These are phyloP conservation scores for Cercospora sp. DNA, from an alignment of 2,329 filamentous ascomycete species.

Conservation along the genomic window DNA sequence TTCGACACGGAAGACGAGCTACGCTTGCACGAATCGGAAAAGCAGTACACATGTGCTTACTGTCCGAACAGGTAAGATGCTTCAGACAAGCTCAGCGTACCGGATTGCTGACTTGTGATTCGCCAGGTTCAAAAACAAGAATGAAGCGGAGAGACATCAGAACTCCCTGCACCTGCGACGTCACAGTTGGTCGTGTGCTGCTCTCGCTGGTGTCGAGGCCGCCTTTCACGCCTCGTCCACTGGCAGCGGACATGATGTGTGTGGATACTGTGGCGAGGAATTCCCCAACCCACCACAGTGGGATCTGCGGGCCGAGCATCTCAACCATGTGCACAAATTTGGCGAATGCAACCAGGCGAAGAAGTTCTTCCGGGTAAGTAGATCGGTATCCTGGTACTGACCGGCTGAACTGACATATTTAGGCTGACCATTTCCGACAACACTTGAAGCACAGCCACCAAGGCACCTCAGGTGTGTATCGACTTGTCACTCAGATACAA, in stretches of 20 bases:
- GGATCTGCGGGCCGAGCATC: constrained; percentile 80
- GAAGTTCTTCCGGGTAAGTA: constrained; percentile 77
- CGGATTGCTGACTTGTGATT: constrained; percentile 3
- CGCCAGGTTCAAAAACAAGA: constrained; percentile 89
- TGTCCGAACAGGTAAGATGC: constrained; percentile 70
- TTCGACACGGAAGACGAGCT: constrained; percentile 84
- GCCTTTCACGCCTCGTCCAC: constrained; percentile 81
- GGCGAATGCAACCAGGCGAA: constrained; percentile 97
- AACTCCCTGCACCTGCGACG: constrained; percentile 90
- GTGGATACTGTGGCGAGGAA: constrained; percentile 94
- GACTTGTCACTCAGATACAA: neutral
- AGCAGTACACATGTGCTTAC: constrained; percentile 91
- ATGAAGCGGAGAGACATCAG: constrained; percentile 93
- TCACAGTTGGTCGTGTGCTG: constrained; percentile 96
- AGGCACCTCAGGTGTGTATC: constrained; percentile 18
- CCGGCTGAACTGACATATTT: constrained; percentile 5
- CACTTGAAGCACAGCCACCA: constrained; percentile 75
- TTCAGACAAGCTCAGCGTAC: neutral
- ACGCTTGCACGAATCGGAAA: constrained; percentile 83
- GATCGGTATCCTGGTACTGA: neutral
- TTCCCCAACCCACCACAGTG: constrained; percentile 86
- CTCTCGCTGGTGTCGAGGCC: constrained; percentile 69
- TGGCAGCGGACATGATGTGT: constrained; percentile 68
- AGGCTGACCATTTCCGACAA: constrained; percentile 93
- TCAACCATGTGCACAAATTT: constrained; percentile 93